Base-by-base conservation (phyloP, 306 rosid genomes). In the Quillaja saponaria region DNA sequence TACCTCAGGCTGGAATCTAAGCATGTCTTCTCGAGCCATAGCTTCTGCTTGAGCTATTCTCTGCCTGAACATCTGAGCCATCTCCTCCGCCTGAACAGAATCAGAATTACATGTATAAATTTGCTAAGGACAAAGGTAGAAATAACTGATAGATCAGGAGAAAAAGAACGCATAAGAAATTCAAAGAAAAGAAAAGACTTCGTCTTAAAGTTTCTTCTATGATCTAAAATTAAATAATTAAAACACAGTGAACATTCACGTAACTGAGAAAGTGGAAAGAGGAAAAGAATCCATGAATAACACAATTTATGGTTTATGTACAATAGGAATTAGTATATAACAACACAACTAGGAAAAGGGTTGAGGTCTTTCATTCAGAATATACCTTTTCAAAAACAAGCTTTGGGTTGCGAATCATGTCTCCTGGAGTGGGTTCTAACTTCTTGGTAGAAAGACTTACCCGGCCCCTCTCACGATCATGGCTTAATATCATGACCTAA, bases 41-140 rank as follows among this genome's bases (percentile, higher is more conserved):
- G 96, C 96, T 81, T 88, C 98, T 8, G 98, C 96, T 74, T 92
- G 98, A 55, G 96, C 96, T 16, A 88, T 88, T 81, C 96, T 92
- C 82, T 92, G 96, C 76, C 96, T 77, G 78, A 92, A 92, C 45
- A 87, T 88, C 73, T 86, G 94, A 58, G 95, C 96, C 95, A 92
- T 92, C 84, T 92, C 98, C 74, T 92, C 98, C 2, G 98, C 98
- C 97, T 91, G 57, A 68, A 71, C 55, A 84, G 31, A 72, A 69
- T 56, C 20, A 67, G 53, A 64, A 49, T 68, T 55, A 21, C 13
- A 50, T 10, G 17, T 52, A 60, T 47, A 25, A 12, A 11, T 55
- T 39, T 55, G 44, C 48, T 63, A 14, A 49, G 52, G 33, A 21
- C 40, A 38, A 75, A 14, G 15, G 57, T 49, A 54, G 34, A 48